Evolutionary conservation across 148 eudicot species (phyloP), one percentile per base, ranked within the genome.

Genomic region (Fagopyrum tataricum): DNA sequence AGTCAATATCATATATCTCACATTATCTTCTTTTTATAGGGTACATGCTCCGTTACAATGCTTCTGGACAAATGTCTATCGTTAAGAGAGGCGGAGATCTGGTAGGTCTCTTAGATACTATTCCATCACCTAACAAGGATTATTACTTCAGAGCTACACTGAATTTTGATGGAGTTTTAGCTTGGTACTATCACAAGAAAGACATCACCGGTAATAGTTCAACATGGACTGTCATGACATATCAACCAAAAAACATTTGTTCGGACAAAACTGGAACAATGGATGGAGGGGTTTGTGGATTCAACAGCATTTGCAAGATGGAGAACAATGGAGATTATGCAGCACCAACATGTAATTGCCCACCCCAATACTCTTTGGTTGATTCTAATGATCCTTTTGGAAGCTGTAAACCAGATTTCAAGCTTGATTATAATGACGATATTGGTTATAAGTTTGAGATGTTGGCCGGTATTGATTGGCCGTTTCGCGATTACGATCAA

Each of bases 401-500:
- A 1, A 18, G 18, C 4, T 73, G 76, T 11, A 73, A 18, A n/a
- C 76, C 76, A 5, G 48, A 73, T 31, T 73, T 73, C 18, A 18
- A 2, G 42, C 9, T 56, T 17, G 9, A 15, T 7, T 13, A 46
- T 8, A 9, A 69, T 44, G 26, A 21, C 14, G 9, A 15, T 4
- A 61, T 21, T 5, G n/a, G 5, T 2, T 73, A 72, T 40, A 37
- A 44, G 39, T 31, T 77, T 2, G 48, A 58, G 8, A 46, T 2
- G 10, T 62, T 77, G 26, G 40, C 70, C 7, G 75, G 44, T 39
- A 83, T 74, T 0, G 47, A 75, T 40, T 83, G 74, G 81, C 75
- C 79, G 31, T 0, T 6, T 1, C 17, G 9, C 7, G 81, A 83
- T 41, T 83, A 75, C 26, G 81, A 67, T 17, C 17, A 10, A 56